phyloP scores from a whole-genome alignment of 768 basidiomycete genomes.

The Multifurca ochricompacta region DNA sequence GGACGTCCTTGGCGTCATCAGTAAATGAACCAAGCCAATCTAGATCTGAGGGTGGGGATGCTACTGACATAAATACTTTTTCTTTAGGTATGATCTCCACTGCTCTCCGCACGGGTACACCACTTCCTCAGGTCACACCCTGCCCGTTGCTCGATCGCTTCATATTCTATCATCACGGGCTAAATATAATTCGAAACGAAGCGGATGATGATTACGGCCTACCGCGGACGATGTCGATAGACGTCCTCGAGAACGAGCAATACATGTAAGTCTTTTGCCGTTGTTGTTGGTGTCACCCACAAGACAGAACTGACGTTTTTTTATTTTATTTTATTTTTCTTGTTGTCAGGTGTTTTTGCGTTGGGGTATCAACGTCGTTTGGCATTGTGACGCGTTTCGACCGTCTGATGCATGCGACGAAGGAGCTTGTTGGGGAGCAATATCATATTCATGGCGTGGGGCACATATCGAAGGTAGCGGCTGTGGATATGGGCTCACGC shows the following conservation, averaged over 20 bases:
- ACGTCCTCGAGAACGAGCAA: constrained; percentile 69
- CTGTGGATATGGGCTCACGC: constrained; percentile 29
- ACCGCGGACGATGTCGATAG: constrained; percentile 59
- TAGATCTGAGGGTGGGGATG: neutral
- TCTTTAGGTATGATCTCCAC: constrained; percentile 64
- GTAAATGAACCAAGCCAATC: constrained; percentile 32
- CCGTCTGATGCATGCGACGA: constrained; percentile 69
- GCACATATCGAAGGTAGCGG: constrained; percentile 20
- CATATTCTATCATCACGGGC: constrained; percentile 42
- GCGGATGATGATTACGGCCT: constrained; percentile 70
- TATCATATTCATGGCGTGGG: constrained; percentile 75
- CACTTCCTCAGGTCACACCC: constrained; percentile 83
- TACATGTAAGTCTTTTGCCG: constrained; percentile 50
- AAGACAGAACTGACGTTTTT: neutral
- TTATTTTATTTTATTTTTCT: too few relatives aligned
- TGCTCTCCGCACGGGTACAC: constrained; percentile 60
- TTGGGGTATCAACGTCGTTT: constrained; percentile 63
- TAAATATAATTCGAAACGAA: constrained; percentile 62
- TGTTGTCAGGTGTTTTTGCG: constrained; percentile 65
- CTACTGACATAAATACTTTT: neutral
- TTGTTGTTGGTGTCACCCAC: neutral
- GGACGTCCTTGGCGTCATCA: constrained; percentile 75
- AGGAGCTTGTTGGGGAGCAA: constrained; percentile 82
- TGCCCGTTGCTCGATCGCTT: constrained; percentile 51
- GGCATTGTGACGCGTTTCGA: constrained; percentile 68